Base-by-base conservation (phyloP, 768 basidiomycete genomes). In the Mycena filopes region DNA sequence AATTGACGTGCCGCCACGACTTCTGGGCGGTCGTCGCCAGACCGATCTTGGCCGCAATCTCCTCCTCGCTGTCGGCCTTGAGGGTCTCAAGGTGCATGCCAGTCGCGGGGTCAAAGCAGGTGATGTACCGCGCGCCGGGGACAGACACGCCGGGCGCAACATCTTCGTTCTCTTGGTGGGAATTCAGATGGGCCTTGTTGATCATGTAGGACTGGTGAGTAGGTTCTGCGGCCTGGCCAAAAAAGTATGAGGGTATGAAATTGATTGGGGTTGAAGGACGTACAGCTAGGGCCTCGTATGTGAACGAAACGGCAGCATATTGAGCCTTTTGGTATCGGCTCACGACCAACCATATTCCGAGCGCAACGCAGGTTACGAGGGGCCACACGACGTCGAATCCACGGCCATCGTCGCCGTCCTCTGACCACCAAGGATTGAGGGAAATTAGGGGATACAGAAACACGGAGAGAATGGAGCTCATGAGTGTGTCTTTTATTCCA, bases 21-120 rank as follows among this genome's bases (percentile, higher is more conserved):
- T 81, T 79, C 74, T 95, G 94, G 1, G 95, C 94, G 0, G 74
- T 69, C 16, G 81, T 79, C 0, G 96, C 94, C 28, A 73, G 78
- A 10, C 70, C 63, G 67, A 99, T 93, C 76, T 94, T 95, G n/a
- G 73, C 70, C 21, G 81, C 78, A 41, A 99, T 97, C 67, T 94
- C 90, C 15, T 78, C 81, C 42, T 83, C 83, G 65, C 87, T 85
- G 72, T 96, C 94, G 1, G 96, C 91, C 8, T 94, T 80, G 57
- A 89, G 76, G 0, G 95, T 96, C 42, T 81, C 86, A 53, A 98
- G 83, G 71, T 96, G 95, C 42, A 92, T 83, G 23, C 89, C 90
- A 16, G 93, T 96, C 4, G 95, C 89, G 16, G 97, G 97, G 76
- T 98, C 97, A 71, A 88, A 99, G 74, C 91, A 90, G 2, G 97